Conservation (phyloP, 805 yeast genomes). For the Ogataea philodendri region DNA sequence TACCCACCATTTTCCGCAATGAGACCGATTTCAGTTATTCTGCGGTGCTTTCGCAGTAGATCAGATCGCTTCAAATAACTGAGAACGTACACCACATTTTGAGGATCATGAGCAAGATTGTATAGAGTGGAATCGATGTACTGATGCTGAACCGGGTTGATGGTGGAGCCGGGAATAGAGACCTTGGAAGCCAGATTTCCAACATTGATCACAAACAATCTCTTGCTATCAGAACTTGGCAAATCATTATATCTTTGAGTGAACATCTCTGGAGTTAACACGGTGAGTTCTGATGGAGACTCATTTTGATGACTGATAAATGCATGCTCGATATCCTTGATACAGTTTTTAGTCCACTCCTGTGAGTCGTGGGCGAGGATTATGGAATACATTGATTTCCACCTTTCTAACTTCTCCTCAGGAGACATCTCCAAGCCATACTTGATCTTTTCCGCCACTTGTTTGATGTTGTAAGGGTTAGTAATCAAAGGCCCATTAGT, state of each 20-base stretch:
- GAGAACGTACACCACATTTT: constrained; percentile 68
- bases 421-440: constrained; percentile 61
- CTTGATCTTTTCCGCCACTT: constrained; percentile 62
- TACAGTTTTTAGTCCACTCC: constrained; percentile 65
- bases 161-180: constrained; percentile 34
- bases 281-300: constrained; percentile 22
- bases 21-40: constrained; percentile 70
- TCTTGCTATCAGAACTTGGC: constrained; percentile 30
- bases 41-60: constrained; percentile 64
- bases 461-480: constrained; percentile 86
- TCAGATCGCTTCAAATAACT: constrained; percentile 63
- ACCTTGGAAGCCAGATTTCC: constrained; percentile 42
- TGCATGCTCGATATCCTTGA: constrained; percentile 47
- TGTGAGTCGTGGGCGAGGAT: constrained; percentile 68
- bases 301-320: constrained; percentile 43
- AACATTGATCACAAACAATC: constrained; percentile 51
- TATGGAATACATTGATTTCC: constrained; percentile 59
- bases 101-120: constrained; percentile 56
- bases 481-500: constrained; percentile 68
- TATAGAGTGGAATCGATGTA: constrained; percentile 54
- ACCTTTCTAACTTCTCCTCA: constrained; percentile 57
- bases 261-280: constrained; percentile 36
- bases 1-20: constrained; percentile 91
- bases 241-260: constrained; percentile 31
- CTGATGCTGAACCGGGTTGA: constrained; percentile 58